These are phyloP conservation scores for Chloromonas sp. DNA, from an alignment of 163 green algal genomes.

Conservation along the genomic window DNA sequence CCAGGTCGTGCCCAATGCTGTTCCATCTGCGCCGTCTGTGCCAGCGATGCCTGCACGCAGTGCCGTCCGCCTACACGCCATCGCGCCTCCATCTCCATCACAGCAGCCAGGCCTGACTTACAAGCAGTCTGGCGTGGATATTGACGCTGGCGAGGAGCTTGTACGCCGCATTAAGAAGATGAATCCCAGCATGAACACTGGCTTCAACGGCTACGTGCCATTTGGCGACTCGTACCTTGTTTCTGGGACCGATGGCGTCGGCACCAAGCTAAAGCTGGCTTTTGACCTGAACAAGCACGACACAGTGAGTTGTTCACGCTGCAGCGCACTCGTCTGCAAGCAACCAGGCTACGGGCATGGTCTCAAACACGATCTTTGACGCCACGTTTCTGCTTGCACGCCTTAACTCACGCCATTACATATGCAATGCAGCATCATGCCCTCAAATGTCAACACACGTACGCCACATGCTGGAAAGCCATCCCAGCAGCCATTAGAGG, in stretches of 20 bases:
- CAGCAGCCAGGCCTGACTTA: slow-evolving; percentile 58
- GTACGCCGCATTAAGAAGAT: slow-evolving; percentile 90
- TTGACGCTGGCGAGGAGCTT: slow-evolving; percentile 94
- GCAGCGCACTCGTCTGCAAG: background rate
- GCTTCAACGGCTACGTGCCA: slow-evolving; percentile 91
- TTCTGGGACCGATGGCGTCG: slow-evolving; percentile 93
- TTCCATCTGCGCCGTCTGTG: background rate
- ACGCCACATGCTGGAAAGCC: too few relatives aligned
- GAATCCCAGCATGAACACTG: slow-evolving; percentile 82
- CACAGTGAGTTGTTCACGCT: slow-evolving; percentile 58
- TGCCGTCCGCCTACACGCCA: background rate
- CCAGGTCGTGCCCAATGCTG: too few relatives aligned
- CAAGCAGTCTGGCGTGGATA: slow-evolving; percentile 92
- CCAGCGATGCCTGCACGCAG: background rate
- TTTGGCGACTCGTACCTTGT: slow-evolving; percentile 96
- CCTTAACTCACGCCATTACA: too few relatives aligned
- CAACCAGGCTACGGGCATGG: too few relatives aligned
- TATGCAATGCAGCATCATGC: too few relatives aligned
- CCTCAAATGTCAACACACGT: too few relatives aligned
- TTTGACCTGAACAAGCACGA: slow-evolving; percentile 96
- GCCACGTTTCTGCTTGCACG: too few relatives aligned
- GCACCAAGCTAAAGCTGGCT: slow-evolving; percentile 97
- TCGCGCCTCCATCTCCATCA: background rate
- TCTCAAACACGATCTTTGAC: too few relatives aligned
- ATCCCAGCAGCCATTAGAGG: too few relatives aligned